Conservation (phyloP, 805 yeast species). For the Tetrapisispora nanseiensis region DNA sequence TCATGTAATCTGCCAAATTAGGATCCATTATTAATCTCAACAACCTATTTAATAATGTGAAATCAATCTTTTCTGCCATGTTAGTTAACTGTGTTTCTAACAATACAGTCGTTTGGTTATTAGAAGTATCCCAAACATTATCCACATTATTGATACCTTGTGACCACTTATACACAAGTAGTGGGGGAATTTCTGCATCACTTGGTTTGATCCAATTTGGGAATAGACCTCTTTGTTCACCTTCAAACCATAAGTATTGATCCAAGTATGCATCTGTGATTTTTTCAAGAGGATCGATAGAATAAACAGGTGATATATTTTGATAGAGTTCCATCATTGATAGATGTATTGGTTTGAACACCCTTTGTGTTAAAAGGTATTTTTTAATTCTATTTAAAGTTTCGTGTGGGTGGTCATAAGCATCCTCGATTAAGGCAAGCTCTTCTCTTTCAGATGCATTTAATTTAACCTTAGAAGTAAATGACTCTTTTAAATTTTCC, state of each 20-base stretch:
- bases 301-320: constrained; percentile 74
- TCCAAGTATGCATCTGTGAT: constrained; percentile 94
- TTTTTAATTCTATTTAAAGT: constrained; percentile 76
- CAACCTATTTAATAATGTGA: constrained; percentile 75
- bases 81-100: constrained; percentile 65
- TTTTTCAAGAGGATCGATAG: constrained; percentile 85
- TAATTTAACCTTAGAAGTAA: constrained; percentile 62
- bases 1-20: constrained; percentile 86
- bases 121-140: constrained; percentile 66
- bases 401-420: constrained; percentile 95
- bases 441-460: constrained; percentile 89
- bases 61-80: constrained; percentile 76
- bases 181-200: constrained; percentile 87
- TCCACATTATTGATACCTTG: constrained; percentile 77
- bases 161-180: constrained; percentile 87
- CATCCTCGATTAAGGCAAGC: constrained; percentile 85
- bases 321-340: constrained; percentile 90
- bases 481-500: constrained; percentile 77
- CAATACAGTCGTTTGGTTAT: constrained; percentile 76
- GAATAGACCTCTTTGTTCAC: constrained; percentile 74
- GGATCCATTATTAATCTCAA: constrained; percentile 77
- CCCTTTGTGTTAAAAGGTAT: constrained; percentile 75
- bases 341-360: constrained; percentile 77
- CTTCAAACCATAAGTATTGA: constrained; percentile 94
- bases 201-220: constrained; percentile 96